Percentiles rank a stretch among this genome's conserved stretches.
Evolutionary conservation across 805 yeast species (phyloP).

Genomic region (Saccharomycopsis olivae): DNA sequence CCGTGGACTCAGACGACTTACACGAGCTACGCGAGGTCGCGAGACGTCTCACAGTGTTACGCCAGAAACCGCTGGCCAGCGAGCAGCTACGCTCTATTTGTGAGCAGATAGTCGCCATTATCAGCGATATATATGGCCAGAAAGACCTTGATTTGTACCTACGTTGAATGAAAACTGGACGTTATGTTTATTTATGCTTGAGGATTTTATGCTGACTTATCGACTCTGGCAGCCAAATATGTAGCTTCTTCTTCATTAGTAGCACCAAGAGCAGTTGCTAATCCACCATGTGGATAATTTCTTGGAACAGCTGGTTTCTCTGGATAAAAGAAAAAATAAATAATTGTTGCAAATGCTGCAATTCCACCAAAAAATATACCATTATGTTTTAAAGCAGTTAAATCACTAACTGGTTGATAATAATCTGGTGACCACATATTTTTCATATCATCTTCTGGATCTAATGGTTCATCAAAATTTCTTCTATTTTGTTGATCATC

Average conservation of each 20-base stretch:
- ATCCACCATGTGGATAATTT: constrained; percentile 64
- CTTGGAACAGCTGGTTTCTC: constrained; percentile 70
- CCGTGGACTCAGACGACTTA: constrained; percentile 11
- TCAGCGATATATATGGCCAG: constrained; percentile 15
- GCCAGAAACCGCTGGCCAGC: neutral
- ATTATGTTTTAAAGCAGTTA: constrained; percentile 49
- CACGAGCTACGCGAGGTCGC: constrained; percentile 13
- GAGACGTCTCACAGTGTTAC: constrained; percentile 1
- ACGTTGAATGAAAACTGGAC: too few species aligned
- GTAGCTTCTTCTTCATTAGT: constrained; percentile 32
- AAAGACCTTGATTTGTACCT: too few species aligned
- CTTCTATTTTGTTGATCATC: constrained; percentile 78
- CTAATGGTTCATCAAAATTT: constrained; percentile 63
- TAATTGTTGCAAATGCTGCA: constrained; percentile 30
- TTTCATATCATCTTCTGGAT: constrained; percentile 59
- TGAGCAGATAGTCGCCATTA: constrained; percentile 12
- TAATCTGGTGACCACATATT: constrained; percentile 86
- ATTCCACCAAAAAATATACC: constrained; percentile 41
- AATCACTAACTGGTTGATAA: constrained; percentile 47
- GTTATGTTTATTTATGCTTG: too few species aligned
- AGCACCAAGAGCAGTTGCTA: constrained; percentile 67
- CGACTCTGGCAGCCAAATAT: constrained; percentile 33
- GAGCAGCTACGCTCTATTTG: constrained; percentile 5
- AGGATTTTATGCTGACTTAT: too few species aligned
- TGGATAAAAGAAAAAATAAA: constrained; percentile 44